These are phyloP conservation scores for Durotheca rogersii DNA, from an alignment of 495 filamentous ascomycete species.

Conservation along the genomic window DNA sequence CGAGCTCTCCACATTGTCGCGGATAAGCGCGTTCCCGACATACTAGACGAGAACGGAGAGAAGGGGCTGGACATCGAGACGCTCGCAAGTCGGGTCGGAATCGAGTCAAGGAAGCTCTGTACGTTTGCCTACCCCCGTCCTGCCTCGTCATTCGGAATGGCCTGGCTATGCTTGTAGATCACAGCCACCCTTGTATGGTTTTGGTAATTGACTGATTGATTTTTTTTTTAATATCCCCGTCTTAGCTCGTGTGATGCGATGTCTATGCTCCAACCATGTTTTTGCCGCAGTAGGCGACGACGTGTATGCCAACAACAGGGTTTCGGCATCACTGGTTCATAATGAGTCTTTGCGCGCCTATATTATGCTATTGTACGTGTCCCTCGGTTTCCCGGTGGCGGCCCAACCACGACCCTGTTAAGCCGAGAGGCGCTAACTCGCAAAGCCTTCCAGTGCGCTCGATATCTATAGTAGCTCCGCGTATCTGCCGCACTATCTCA, in stretches of 20 bases:
- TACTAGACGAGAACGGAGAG: conserved; percentile 28
- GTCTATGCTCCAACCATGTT: conserved; percentile 40
- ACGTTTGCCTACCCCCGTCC: too few species aligned
- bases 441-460: conserved; percentile 14
- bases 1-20: conserved; percentile 36
- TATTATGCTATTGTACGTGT: conserved; percentile 34
- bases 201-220: too few species aligned
- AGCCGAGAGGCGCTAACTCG: background rate
- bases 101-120: conserved; percentile 36
- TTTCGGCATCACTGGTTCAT: conserved; percentile 33
- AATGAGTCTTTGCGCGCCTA: conserved; percentile 41
- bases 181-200: too few species aligned
- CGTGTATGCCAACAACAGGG: conserved; percentile 39
- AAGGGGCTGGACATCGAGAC: conserved; percentile 24
- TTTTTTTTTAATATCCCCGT: too few species aligned
- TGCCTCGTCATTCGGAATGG: too few species aligned
- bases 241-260: conserved; percentile 37
- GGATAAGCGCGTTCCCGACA: conserved; percentile 35
- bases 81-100: conserved; percentile 27
- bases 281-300: conserved; percentile 32
- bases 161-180: too few species aligned
- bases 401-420: background rate
- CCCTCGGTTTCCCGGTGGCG: too few species aligned
- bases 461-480: conserved; percentile 38
- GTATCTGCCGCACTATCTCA: conserved; percentile 35